phyloP scores from a whole-genome alignment of 1,284 basidiomycete genomes.

The Cystobasidium pallidum region DNA sequence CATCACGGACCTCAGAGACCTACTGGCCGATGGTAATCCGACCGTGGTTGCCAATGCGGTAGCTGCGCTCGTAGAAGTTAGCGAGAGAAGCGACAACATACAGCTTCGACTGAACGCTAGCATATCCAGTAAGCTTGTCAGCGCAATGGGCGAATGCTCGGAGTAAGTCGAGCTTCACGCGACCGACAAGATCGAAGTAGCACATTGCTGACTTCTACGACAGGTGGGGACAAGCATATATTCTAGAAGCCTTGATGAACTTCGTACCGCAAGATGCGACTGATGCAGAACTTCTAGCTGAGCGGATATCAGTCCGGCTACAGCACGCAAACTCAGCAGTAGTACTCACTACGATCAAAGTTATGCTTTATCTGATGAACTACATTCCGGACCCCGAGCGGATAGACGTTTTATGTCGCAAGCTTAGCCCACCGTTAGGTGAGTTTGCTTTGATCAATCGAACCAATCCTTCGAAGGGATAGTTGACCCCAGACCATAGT shows the following conservation, averaged over 20 bases:
- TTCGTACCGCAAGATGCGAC: conserved; percentile 84
- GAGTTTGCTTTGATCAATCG: conserved; percentile 53
- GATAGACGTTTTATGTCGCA: conserved; percentile 88
- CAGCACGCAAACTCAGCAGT: conserved; percentile 95
- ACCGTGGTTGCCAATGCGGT: conserved; percentile 95
- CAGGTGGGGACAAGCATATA: conserved; percentile 99
- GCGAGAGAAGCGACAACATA: conserved; percentile 85
- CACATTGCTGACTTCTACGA: conserved; percentile 8
- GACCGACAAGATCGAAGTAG: conserved; percentile 17
- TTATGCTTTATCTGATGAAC: conserved; percentile 95
- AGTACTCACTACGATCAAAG: conserved; percentile 91
- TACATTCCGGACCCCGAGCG: conserved; percentile 90
- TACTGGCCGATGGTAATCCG: conserved; percentile 89
- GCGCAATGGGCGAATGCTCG: conserved; percentile 84
- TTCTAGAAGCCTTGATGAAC: conserved; percentile 88
- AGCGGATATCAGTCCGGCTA: conserved; percentile 86
- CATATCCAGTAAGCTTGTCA: conserved; percentile 79
- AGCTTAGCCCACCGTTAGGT: conserved; percentile 96
- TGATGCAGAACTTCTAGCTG: conserved; percentile 91
- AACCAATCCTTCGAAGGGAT: background rate
- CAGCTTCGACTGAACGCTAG: conserved; percentile 81
- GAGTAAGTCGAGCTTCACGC: conserved; percentile 65
- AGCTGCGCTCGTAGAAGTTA: conserved; percentile 87
- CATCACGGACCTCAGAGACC: conserved; percentile 79
- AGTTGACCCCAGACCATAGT: conserved; percentile 61